Conservation (phyloP, 2,329 filamentous ascomycete genomes). For the Colletotrichum australisinense region DNA sequence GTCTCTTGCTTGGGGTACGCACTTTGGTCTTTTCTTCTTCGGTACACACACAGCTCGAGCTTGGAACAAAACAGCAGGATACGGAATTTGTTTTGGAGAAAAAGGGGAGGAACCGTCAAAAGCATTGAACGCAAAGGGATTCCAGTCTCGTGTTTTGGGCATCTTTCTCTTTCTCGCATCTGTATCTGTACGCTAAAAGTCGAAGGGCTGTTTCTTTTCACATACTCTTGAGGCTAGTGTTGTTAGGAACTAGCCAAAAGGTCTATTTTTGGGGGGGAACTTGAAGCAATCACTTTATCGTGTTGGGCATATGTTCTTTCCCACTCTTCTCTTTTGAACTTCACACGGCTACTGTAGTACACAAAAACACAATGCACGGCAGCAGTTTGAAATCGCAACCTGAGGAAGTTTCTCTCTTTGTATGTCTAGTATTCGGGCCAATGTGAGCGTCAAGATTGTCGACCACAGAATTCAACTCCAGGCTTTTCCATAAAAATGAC, state of each 20-base stretch:
- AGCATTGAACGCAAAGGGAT: constrained; percentile 7
- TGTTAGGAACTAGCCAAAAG: background rate
- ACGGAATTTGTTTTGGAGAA: background rate
- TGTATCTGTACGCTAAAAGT: constrained; percentile 17
- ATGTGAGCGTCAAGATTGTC: constrained; percentile 8
- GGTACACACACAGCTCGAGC: constrained; percentile 2
- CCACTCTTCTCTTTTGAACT: background rate
- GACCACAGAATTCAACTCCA: background rate
- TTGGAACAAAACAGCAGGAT: constrained; percentile 3
- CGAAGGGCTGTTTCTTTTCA: background rate
- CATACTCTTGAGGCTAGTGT: background rate
- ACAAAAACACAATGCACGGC: background rate
- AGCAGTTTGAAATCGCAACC: background rate
- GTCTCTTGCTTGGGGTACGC: background rate
- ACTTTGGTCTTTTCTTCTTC: constrained; percentile 25
- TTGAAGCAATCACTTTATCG: background rate
- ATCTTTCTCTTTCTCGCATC: background rate
- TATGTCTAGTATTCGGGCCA: constrained; percentile 26
- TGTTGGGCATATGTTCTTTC: background rate
- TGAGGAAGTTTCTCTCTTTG: background rate
- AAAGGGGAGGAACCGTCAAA: background rate
- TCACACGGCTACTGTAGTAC: no score
- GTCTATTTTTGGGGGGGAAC: background rate
- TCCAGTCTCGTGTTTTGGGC: constrained; percentile 17
- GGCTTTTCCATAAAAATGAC: constrained; percentile 16